Conservation (phyloP, 441 rosid genomes). For the Populus hybrid region DNA sequence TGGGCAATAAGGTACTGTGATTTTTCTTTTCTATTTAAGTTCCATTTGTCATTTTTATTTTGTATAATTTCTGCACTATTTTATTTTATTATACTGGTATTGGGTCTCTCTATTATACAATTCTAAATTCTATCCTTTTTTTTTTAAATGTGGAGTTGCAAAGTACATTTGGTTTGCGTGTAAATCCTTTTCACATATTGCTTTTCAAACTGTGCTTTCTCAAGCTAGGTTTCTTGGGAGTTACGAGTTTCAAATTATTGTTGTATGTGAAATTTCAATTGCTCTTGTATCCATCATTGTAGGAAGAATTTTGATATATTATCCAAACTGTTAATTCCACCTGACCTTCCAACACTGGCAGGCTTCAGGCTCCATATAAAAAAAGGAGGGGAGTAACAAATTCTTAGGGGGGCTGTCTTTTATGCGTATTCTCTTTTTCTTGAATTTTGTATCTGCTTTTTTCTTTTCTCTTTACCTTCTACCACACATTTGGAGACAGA, state of each 20-base stretch:
- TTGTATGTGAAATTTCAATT: background rate
- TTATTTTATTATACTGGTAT: background rate
- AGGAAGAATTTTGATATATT: background rate
- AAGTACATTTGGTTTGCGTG: no score
- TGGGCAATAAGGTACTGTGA: conserved; percentile 84
- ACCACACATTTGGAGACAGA: no score
- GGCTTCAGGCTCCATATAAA: background rate
- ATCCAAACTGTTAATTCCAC: background rate
- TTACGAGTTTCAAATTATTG: background rate
- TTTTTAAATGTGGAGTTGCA: background rate
- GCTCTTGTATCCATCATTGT: background rate
- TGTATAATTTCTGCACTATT: background rate
- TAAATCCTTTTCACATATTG: background rate
- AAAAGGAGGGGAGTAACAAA: background rate
- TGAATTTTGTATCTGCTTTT: no score
- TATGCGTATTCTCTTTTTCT: no score
- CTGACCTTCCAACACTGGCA: background rate
- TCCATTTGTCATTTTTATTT: background rate
- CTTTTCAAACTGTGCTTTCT: background rate
- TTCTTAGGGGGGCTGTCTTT: no score
- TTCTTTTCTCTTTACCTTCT: no score
- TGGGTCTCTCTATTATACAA: background rate
- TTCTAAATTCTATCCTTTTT: background rate
- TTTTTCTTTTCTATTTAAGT: conserved; percentile 4
- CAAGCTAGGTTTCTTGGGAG: background rate